Evolutionary conservation across 1,139 yeast species (phyloP).

Genomic region (Pichia inconspicua): DNA sequence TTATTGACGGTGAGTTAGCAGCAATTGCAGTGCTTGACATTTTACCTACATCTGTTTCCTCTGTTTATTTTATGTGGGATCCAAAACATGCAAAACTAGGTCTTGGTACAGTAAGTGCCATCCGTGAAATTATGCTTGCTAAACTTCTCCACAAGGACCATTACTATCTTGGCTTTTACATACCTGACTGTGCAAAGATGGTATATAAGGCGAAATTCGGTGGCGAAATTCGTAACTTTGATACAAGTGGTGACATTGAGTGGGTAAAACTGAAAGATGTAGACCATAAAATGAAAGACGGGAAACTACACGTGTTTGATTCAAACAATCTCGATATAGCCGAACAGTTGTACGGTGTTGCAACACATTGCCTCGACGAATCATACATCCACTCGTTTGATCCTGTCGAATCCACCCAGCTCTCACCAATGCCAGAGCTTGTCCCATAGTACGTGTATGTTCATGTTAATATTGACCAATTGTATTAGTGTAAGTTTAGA

Average conservation of each 20-base stretch:
- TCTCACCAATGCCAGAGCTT: neutral
- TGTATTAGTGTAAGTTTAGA: too few relatives aligned
- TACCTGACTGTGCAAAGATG: conserved; percentile 78
- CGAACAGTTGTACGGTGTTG: conserved; percentile 20
- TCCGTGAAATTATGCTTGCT: conserved; percentile 59
- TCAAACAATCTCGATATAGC: conserved; percentile 23
- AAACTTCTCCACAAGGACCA: conserved; percentile 29
- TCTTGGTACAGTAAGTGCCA: conserved; percentile 70
- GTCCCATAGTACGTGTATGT: too few relatives aligned
- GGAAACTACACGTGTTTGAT: conserved; percentile 37
- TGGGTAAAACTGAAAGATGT: conserved; percentile 33
- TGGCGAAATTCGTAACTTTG: conserved; percentile 56
- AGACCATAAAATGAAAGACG: conserved; percentile 30
- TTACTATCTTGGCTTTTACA: conserved; percentile 59
- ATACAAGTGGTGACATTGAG: neutral
- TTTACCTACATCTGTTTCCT: conserved; percentile 68
- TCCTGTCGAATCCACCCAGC: conserved; percentile 2
- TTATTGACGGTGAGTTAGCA: conserved; percentile 51
- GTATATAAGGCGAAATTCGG: conserved; percentile 72
- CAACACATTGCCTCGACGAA: neutral
- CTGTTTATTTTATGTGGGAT: conserved; percentile 86
- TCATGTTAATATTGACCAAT: too few relatives aligned
- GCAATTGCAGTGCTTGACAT: conserved; percentile 77
- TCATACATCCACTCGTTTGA: neutral
- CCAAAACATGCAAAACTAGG: conserved; percentile 67